Conservation (phyloP, 1,139 yeast genomes). For the Suhomyces kunorum region DNA sequence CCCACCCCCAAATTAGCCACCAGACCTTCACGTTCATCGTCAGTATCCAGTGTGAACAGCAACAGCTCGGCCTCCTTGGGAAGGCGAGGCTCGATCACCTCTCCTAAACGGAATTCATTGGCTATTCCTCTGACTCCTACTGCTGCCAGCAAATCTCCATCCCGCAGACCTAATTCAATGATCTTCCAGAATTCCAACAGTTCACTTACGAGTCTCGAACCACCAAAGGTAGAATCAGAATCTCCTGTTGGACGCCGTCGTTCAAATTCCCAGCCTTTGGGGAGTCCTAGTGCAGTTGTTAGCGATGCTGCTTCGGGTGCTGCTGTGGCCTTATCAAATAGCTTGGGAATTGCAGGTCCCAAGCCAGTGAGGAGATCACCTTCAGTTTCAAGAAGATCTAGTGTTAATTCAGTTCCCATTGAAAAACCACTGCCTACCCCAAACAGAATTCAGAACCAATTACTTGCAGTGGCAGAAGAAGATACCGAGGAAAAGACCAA, state of each 20-base stretch:
- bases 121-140: slow-evolving; percentile 13
- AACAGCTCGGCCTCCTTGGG: slow-evolving; percentile 17
- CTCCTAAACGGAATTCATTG: slow-evolving; percentile 24
- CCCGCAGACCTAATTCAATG: slow-evolving; percentile 31
- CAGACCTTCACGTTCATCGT: slow-evolving; percentile 27
- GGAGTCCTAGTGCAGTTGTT: slow-evolving; percentile 10
- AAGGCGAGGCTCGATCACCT: slow-evolving; percentile 21
- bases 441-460: slow-evolving; percentile 18
- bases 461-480: slow-evolving; percentile 29
- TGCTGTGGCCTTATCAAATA: slow-evolving; percentile 35
- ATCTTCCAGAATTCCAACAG: slow-evolving; percentile 27
- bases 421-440: slow-evolving; percentile 12
- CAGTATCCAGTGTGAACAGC: slow-evolving; percentile 20
- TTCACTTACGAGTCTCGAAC: slow-evolving; percentile 23
- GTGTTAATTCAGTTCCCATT: background rate
- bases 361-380: slow-evolving; percentile 16
- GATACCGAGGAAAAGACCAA: slow-evolving; percentile 14
- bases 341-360: background rate
- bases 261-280: slow-evolving; percentile 43
- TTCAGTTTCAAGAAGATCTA: slow-evolving; percentile 17
- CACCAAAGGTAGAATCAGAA: slow-evolving; percentile 2
- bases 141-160: slow-evolving; percentile 10
- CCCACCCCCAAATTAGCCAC: slow-evolving; percentile 9
- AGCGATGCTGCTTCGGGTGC: slow-evolving; percentile 35
- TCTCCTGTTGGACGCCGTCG: slow-evolving; percentile 31